Percentiles rank a stretch among this genome's conserved stretches.
These are phyloP conservation scores for Aphanomyces stellatus DNA, from an alignment of 352 stramenopile genomes.

Conservation along the genomic window DNA sequence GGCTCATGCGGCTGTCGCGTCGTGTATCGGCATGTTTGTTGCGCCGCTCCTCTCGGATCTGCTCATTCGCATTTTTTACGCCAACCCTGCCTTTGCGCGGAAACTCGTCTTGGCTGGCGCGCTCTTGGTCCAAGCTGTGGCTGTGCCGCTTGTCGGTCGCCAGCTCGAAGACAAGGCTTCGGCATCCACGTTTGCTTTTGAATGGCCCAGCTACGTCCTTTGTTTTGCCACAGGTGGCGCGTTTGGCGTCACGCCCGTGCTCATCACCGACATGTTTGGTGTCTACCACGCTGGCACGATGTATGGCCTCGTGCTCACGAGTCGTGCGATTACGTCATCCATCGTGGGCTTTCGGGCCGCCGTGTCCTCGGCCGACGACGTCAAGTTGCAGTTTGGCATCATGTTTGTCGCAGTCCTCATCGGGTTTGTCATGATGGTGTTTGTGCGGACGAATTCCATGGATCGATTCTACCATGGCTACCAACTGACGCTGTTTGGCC, in stretches of 20 bases:
- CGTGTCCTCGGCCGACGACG: not conserved
- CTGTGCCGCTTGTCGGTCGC: not conserved
- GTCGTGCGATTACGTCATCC: not conserved
- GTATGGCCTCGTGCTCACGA: conserved; percentile 10
- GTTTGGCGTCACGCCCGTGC: not conserved
- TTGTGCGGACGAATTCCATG: conserved; percentile 3
- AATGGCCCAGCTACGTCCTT: not conserved
- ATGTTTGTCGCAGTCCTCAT: not conserved
- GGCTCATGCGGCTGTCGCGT: too few relatives aligned
- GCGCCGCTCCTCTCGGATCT: conserved; percentile 3
- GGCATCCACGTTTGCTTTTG: too few relatives aligned
- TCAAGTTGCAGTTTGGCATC: not conserved
- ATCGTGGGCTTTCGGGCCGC: not conserved
- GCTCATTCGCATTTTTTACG: conserved; percentile 9
- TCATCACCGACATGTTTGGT: conserved; percentile 26
- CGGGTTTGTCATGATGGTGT: not conserved
- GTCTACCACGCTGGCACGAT: conserved; percentile 22
- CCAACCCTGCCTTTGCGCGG: conserved; percentile 15
- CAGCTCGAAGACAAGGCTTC: not conserved
- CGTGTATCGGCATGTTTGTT: not conserved
- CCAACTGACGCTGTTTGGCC: not conserved
- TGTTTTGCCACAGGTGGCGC: not conserved
- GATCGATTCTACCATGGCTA: conserved; percentile 17
- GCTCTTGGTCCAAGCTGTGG: not conserved
- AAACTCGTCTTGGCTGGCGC: not conserved